phyloP scores from a whole-genome alignment of 345 rosid species.

The Kernera saxatilis region DNA sequence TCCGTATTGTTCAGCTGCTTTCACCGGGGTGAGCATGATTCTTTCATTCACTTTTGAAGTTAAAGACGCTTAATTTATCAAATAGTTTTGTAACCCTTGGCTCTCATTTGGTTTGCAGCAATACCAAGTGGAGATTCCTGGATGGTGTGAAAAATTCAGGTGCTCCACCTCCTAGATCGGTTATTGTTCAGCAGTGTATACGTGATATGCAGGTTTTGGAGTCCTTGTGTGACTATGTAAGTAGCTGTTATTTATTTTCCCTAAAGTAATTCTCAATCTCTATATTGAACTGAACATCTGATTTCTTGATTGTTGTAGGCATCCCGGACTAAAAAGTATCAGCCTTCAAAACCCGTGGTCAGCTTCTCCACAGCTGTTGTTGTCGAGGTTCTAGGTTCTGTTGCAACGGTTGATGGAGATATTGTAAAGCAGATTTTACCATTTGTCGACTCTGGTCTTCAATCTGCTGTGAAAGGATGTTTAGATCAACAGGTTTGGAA shows the following conservation, averaged over 20 bases:
- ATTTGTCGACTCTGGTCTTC: slow-evolving; percentile 70
- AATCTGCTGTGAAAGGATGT: slow-evolving; percentile 45
- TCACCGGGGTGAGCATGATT: slow-evolving; percentile 52
- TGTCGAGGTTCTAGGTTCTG: slow-evolving; percentile 65
- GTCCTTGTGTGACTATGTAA: slow-evolving; percentile 75
- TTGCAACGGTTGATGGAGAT: slow-evolving; percentile 52
- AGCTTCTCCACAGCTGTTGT: slow-evolving; percentile 83
- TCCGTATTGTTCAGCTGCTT: slow-evolving; percentile 70
- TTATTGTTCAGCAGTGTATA: slow-evolving; percentile 84
- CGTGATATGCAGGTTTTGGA: slow-evolving; percentile 83
- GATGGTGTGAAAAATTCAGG: slow-evolving; percentile 82
- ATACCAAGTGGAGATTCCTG: slow-evolving; percentile 86
- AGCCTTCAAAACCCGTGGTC: slow-evolving; percentile 53
- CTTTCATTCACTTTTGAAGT: neutral
- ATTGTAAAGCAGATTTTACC: slow-evolving; percentile 72
- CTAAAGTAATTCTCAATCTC: neutral
- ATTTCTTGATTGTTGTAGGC: slow-evolving; percentile 43
- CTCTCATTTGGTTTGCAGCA: slow-evolving; percentile 40
- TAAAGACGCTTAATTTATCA: neutral
- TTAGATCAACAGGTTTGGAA: slow-evolving; percentile 73
- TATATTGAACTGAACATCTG: slow-evolving; percentile 1
- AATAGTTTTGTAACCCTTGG: neutral
- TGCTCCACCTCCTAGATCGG: slow-evolving; percentile 78
- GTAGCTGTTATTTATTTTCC: slow-evolving; percentile 15
- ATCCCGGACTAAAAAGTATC: slow-evolving; percentile 61